Conservation (phyloP, 768 basidiomycete genomes). For the Pleurotus djamor region DNA sequence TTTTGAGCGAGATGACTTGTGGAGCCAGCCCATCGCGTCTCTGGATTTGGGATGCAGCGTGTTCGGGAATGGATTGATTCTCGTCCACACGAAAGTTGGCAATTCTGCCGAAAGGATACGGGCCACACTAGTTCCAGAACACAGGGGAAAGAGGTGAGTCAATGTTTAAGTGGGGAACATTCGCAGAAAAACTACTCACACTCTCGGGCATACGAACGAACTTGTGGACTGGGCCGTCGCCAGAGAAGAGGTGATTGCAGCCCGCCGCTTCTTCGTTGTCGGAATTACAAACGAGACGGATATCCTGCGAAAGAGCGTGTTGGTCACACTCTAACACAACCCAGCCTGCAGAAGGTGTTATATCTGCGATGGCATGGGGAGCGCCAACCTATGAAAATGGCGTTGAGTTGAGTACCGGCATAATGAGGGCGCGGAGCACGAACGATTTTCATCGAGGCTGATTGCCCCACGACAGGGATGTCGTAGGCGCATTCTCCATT, state of each 20-base stretch:
- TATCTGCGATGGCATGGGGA: not conserved
- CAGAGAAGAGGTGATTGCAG: not conserved
- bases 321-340: not conserved
- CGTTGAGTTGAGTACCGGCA: not conserved
- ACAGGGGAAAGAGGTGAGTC: no score
- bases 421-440: not conserved
- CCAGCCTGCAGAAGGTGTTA: not conserved
- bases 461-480: not conserved
- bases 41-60: not conserved
- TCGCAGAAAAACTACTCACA: not conserved
- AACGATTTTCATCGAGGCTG: not conserved
- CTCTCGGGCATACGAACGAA: not conserved
- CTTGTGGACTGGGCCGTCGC: not conserved
- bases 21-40: not conserved
- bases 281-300: not conserved
- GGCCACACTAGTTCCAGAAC: not conserved
- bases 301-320: not conserved
- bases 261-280: not conserved
- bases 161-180: no score
- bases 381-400: not conserved
- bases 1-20: not conserved
- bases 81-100: not conserved
- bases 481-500: not conserved
- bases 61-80: not conserved
- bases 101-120: not conserved